Conservation (phyloP, 495 filamentous ascomycete genomes). For the Lasiosphaeris hirsuta region DNA sequence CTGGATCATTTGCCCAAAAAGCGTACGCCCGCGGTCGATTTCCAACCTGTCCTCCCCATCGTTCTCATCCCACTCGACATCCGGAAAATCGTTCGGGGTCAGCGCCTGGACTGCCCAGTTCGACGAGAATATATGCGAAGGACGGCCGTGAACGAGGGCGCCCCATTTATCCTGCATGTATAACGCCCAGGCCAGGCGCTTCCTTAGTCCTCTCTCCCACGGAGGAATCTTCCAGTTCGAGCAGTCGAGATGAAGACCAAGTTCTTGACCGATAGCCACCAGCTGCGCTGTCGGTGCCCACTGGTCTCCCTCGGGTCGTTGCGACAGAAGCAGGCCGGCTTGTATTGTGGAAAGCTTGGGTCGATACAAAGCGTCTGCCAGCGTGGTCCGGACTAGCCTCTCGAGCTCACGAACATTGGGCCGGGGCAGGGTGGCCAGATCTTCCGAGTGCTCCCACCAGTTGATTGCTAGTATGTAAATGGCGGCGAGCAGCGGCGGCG, state of each 20-base stretch:
- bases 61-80: slow-evolving; percentile 54
- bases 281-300: slow-evolving; percentile 85
- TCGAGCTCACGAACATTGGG: slow-evolving; percentile 77
- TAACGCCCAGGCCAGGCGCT: slow-evolving; percentile 84
- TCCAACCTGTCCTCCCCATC: slow-evolving; percentile 59
- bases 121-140: slow-evolving; percentile 73
- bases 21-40: slow-evolving; percentile 61
- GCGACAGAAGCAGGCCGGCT: slow-evolving; percentile 82
- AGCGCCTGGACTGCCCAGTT: slow-evolving; percentile 81
- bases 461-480: slow-evolving; percentile 89
- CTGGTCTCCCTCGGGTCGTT: slow-evolving; percentile 81
- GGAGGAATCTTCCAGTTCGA: slow-evolving; percentile 81
- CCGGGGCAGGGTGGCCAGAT: slow-evolving; percentile 58
- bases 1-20: slow-evolving; percentile 71
- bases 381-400: slow-evolving; percentile 65
- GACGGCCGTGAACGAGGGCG: slow-evolving; percentile 78
- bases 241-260: slow-evolving; percentile 85
- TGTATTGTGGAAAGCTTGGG: slow-evolving; percentile 94
- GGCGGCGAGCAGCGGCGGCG: slow-evolving; percentile 79
- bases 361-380: slow-evolving; percentile 73
- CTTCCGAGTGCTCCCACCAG: slow-evolving; percentile 76
- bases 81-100: slow-evolving; percentile 67
- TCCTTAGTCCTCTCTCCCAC: slow-evolving; percentile 81
- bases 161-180: slow-evolving; percentile 96
- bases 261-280: slow-evolving; percentile 73